Percentiles rank a stretch among this genome's conserved stretches.
These are phyloP conservation scores for Entomortierella beljakovae DNA, from an alignment of 192 early-diverging fungal genomes.

Conservation along the genomic window DNA sequence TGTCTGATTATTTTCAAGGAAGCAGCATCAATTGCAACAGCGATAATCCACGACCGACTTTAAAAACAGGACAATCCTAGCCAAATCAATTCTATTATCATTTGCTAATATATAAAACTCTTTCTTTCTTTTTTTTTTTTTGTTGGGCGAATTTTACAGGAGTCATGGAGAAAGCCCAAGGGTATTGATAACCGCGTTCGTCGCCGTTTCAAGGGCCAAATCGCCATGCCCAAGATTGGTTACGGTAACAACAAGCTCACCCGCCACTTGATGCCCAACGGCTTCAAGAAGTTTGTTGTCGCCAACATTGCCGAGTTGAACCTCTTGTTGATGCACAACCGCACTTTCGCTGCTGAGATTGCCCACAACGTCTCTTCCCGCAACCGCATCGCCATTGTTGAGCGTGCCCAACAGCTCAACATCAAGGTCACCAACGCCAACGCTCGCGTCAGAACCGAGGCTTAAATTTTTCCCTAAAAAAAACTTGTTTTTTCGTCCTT, in stretches of 20 bases:
- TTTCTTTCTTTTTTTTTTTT: conserved; percentile 3
- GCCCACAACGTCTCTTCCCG: conserved; percentile 96
- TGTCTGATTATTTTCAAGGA: too few relatives aligned
- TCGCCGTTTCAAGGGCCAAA: conserved; percentile 97
- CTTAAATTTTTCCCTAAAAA: too few relatives aligned
- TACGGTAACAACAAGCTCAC: conserved; percentile 98
- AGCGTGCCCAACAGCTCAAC: conserved; percentile 95
- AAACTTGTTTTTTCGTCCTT: too few relatives aligned
- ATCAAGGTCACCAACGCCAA: conserved; percentile 96
- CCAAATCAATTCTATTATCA: too few relatives aligned
- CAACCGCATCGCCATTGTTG: conserved; percentile 93
- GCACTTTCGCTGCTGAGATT: conserved; percentile 98
- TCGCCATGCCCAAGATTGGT: conserved; percentile 99
- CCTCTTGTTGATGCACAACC: conserved; percentile 99
- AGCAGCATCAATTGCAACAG: too few relatives aligned
- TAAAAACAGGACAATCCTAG: too few relatives aligned
- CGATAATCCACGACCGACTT: too few relatives aligned
- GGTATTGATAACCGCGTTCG: conserved; percentile 99
- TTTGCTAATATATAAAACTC: background rate
- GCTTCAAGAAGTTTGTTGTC: conserved; percentile 99
- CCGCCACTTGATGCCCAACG: conserved; percentile 96
- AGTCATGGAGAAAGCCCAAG: conserved; percentile 99
- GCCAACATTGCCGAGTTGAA: conserved; percentile 94
- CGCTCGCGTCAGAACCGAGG: conserved; percentile 84
- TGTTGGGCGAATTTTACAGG: conserved; percentile 58